Base-by-base conservation (phyloP, 2,329 filamentous ascomycete genomes). In the Clarireedia paspali region DNA sequence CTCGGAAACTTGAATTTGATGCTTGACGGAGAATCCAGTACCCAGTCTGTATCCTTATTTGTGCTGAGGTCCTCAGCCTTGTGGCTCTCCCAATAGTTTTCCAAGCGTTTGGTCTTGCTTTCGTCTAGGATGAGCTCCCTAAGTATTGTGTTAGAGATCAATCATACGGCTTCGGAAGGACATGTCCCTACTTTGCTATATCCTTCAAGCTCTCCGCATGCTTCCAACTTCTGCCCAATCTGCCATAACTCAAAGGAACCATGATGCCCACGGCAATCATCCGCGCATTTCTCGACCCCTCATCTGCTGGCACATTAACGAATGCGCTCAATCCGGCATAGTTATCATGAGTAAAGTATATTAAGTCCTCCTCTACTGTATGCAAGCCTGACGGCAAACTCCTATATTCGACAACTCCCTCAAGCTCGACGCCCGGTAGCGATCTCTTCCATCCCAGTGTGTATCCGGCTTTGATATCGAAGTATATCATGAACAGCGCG, bases 391-490 rank as follows among this genome's bases (percentile, higher is more conserved):
- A 97, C 2, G 94, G 94, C 47, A 99, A 79, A 59, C 90, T 95
- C 73, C 96, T 97, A 80, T 91, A 99, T 73, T 99, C 94, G 66
- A 96, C 90, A 24, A 88, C 84, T 55, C 90, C 90, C 64, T 95
- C 89, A 49, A 97, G 80, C 71, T 81, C 78, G 73, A 92, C 79
- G 49, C 82, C 84, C 14, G 83, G 77, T 1, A 83, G 73, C 12
- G 86, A 82, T 62, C 82, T 84, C 71, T 95, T 90, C 94, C 94
- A 97, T 38, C 84, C 83, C 68, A 97, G 87, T 47, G 90, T 95
- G 72, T 86, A 95, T 75, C 91, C 91, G 66, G 90, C 87, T 71
- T 91, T 94, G 74, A 92, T 87, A 72, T 96, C 91, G 74, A 96
- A 96, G 68, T 88, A 84, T 72, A 95, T 92, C 60, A 95, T 79